Evolutionary conservation across 768 basidiomycete species (phyloP), one percentile per base, ranked within the genome.

Genomic region (Suillus subluteus): DNA sequence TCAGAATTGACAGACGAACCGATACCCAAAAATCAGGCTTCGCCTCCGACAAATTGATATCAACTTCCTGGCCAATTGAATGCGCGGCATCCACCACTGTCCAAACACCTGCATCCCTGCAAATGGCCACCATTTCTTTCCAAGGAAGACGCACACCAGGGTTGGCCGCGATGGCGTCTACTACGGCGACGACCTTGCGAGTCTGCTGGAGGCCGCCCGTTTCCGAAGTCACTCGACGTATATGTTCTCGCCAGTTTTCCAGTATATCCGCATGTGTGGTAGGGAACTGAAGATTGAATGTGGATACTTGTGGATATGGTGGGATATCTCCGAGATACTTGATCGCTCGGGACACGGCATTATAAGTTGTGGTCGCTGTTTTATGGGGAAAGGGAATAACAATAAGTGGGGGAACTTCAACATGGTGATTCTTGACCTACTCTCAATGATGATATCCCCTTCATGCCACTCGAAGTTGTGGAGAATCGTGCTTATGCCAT

Each of bases 41-140:
- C 0, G 77, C 77, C 54, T 80, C 79, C 4, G 79, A 80, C 21
- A 94, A 74, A 71, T 92, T 83, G 65, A 92, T 82, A 63, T 85
- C 76, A 7, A 83, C 70, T 71, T 92, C 87, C 70, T 91, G 91
- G 0, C 93, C 93, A 48, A 95, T 84, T 4, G 87, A 85, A 72
- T 95, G 93, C 7, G 93, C 93, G 2, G 85, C 94, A 71, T 96
- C 94, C 16, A 96, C 76, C n/a, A 95, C 69, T 40, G 84, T 89
- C 76, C 85, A 84, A 0, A 89, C 83, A 0, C 86, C 86, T 46
- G 88, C 86, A 67, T 88, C 82, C 62, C 82, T 80, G 73, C 89
- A 90, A n/a, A 92, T 78, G 4, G 81, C 74, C 1, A 90, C 87
- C 75, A 94, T 82, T 66, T 86, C 84, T 73, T 87, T 80, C 93